These are phyloP conservation scores for Starmerella cellae DNA, from an alignment of 805 yeast species.

Conservation along the genomic window DNA sequence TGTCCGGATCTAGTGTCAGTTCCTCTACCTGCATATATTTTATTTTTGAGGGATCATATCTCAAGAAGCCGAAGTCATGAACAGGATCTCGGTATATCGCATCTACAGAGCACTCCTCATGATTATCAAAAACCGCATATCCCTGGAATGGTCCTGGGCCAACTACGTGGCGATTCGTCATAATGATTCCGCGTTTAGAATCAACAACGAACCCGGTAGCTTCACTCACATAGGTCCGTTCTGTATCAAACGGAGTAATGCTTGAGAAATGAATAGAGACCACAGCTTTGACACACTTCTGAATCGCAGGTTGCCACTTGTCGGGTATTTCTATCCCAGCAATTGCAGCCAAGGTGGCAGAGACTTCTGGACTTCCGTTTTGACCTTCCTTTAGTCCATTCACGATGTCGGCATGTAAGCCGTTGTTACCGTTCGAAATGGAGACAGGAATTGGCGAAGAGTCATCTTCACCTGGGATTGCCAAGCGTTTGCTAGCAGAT, in stretches of 20 bases:
- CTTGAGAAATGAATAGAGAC: conserved; percentile 83
- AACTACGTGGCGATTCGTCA: conserved; percentile 89
- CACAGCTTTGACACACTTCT: conserved; percentile 68
- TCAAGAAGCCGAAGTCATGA: conserved; percentile 83
- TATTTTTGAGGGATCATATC: conserved; percentile 57
- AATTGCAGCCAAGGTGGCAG: not conserved
- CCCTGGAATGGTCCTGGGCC: conserved; percentile 93
- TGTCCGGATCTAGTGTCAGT: conserved; percentile 59
- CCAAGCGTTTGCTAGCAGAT: not conserved
- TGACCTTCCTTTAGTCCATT: not conserved
- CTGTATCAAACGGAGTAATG: conserved; percentile 78
- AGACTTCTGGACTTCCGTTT: not conserved
- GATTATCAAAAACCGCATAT: conserved; percentile 83
- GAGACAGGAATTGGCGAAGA: not conserved
- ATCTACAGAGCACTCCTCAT: conserved; percentile 77
- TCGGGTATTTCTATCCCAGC: conserved; percentile 2
- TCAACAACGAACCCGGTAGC: conserved; percentile 97
- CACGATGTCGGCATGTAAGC: not conserved
- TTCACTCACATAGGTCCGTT: conserved; percentile 56
- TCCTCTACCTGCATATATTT: conserved; percentile 62
- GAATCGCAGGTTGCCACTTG: conserved; percentile 70
- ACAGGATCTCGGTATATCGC: conserved; percentile 89
- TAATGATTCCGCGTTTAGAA: conserved; percentile 61
- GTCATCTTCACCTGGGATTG: not conserved
- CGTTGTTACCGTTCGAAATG: not conserved